These are phyloP conservation scores for Cydonia oblonga DNA, from an alignment of 331 rosid species.

Conservation along the genomic window DNA sequence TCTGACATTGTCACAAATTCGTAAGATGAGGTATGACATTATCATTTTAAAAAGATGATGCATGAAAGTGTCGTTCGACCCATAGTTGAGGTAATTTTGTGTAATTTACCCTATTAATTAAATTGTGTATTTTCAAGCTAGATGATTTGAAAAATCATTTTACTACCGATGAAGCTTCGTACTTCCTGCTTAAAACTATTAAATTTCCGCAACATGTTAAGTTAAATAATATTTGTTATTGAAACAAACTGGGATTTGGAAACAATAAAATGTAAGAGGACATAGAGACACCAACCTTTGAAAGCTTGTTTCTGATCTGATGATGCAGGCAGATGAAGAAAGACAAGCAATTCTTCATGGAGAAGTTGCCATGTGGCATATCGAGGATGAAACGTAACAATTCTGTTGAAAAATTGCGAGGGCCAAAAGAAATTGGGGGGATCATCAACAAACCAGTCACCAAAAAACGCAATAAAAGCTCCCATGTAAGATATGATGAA, in stretches of 20 bases:
- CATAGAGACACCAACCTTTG: background rate
- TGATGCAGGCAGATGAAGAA: slow-evolving; percentile 48
- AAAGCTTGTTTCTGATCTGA: background rate
- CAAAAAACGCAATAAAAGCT: background rate
- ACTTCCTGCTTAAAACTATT: background rate
- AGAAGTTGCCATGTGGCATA: slow-evolving; percentile 38
- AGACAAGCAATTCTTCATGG: slow-evolving; percentile 36
- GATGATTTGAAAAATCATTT: background rate
- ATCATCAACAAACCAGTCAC: background rate
- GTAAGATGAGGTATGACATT: too few relatives aligned
- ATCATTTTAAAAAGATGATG: too few relatives aligned
- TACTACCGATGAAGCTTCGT: background rate
- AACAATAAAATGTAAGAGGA: background rate
- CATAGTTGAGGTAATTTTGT: too few relatives aligned
- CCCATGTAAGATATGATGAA: slow-evolving; percentile 34
- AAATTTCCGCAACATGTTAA: background rate
- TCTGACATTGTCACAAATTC: too few relatives aligned
- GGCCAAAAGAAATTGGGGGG: slow-evolving; percentile 19
- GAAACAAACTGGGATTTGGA: background rate
- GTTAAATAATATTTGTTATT: background rate
- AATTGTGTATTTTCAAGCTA: background rate
- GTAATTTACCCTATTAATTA: too few relatives aligned
- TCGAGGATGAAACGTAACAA: slow-evolving; percentile 39
- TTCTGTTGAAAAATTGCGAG: slow-evolving; percentile 31
- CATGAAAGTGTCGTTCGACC: too few relatives aligned